Evolutionary conservation across 2,329 filamentous ascomycete species (phyloP), one percentile per base, ranked within the genome.

Genomic region (Proliferodiscus dingleyae): DNA sequence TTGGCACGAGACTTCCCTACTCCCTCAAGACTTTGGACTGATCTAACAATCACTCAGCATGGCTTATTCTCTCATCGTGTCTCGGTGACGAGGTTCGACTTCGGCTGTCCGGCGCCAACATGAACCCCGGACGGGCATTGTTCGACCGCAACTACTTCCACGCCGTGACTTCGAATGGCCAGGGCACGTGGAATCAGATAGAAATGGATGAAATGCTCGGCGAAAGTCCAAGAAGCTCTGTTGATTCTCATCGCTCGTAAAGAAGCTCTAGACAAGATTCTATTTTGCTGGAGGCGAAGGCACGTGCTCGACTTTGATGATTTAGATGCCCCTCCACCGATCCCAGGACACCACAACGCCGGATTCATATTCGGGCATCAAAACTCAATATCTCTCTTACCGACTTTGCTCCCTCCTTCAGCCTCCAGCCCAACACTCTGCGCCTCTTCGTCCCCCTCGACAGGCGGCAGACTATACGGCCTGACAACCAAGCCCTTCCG

Each of bases 381-480:
- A 49, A 64, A 64, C 26, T 65, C 61, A 37, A 64, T 61, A 45
- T 65, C 61, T 34, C 51, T 52, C 45, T 64, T 64, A 3, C 53
- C 63, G 26, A 56, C 50, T 37, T 61, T 53, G 29, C 21, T 56
- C 26, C 58, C 56, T 51, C 53, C 46, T 43, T 60, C 55, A 50
- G 48, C 51, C 38, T 61, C 59, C 26, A 61, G 26, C 4, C 56
- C 55, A 36, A 49, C 53, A 39, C 58, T 51, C 38, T 63, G 58
- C 24, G 50, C 54, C 24, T 68, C 66, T 22, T 71, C 69, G 54
- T 89, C 88, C 2, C 85, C 88, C 44, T 89, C 87, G 32, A 91
- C 72, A 0, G 93, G 93, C 21, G 93, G 93, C 34, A 98, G 71
- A 63, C 86, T 93, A 66, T 89, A 96, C 0, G 89, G 89, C 58